Base-by-base conservation (phyloP, 2,329 filamentous ascomycete genomes). In the Diaporthe ampelina region DNA sequence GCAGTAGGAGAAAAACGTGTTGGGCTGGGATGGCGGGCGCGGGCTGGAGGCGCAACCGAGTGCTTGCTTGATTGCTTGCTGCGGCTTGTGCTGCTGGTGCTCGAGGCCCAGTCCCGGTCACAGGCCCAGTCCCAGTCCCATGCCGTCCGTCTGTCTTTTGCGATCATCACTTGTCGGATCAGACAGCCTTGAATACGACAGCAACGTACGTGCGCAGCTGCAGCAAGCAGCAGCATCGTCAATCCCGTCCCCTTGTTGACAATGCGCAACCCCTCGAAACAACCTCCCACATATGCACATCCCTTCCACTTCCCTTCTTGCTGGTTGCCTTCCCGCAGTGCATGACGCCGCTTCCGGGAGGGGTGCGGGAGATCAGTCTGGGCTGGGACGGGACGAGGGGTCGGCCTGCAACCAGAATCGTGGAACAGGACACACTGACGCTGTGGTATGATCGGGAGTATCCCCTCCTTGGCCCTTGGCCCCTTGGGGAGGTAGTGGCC, bases 161-260 rank as follows among this genome's bases (percentile, higher is more conserved):
- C 63, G 29, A 37, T 40, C 69, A 54, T 54, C 57, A 63, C 57
- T 63, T 72, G 69, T 63, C 69, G 50, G 69, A 72, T 63, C 43
- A 63, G 45, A 72, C 69, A 72, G 57, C 57, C 57, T 72, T 43
- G 57, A 61, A 63, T 72, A 72, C 69, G 56, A 61, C 69, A 50
- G 57, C 57, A 26, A 24, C 19, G 52, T 61, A 63, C 54, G 69
- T 72, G 69, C 57, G 58, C 57, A 29, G 7, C 17, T 50, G 61
- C 61, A 67, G 61, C 61, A 24, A 40, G 35, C 35, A 13, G 35
- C 35, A 37, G 35, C 35, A 37, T 37, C 35, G 35, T 50, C 26
- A 32, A 52, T n/a, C 43, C 58, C 59, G 17, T 13, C 59, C 59
- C 59, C 40, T 61, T 10, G 35, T 50, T 52, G 56, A 61, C 56